Percentiles rank a stretch among this genome's conserved stretches.
phyloP scores from a whole-genome alignment of 2,329 filamentous ascomycete genomes.

The Trichoderma endophyticum region DNA sequence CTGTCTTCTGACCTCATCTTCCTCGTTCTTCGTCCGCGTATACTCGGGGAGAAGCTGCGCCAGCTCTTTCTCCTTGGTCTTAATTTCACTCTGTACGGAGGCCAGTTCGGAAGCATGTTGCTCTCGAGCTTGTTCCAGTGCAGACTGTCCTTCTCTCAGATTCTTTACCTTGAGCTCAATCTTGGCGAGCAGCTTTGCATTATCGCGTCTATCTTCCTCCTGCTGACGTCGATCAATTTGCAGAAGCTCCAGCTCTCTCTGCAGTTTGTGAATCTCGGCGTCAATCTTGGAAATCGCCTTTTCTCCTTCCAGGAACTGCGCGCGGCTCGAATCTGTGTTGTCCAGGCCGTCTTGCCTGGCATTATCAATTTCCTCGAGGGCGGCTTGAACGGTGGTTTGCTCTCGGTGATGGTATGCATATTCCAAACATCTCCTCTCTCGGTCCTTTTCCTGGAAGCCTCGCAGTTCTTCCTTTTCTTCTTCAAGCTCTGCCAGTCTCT shows the following conservation, averaged over 20 bases:
- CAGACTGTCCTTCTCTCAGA: slow-evolving; percentile 76
- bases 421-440: slow-evolving; percentile 85
- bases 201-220: slow-evolving; percentile 84
- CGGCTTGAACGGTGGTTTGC: slow-evolving; percentile 72
- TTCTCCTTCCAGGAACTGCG: slow-evolving; percentile 74
- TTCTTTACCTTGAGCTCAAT: slow-evolving; percentile 81
- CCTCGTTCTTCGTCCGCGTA: slow-evolving; percentile 68
- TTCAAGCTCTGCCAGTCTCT: slow-evolving; percentile 82
- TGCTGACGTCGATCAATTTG: slow-evolving; percentile 81
- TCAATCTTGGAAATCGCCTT: slow-evolving; percentile 75
- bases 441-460: slow-evolving; percentile 91
- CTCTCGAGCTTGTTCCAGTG: slow-evolving; percentile 68
- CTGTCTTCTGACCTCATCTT: slow-evolving; percentile 65
- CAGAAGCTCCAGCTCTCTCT: slow-evolving; percentile 79
- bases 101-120: slow-evolving; percentile 70
- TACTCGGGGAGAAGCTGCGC: slow-evolving; percentile 73
- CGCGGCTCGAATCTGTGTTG: slow-evolving; percentile 75
- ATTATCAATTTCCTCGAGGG: slow-evolving; percentile 79
- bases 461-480: slow-evolving; percentile 96
- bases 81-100: slow-evolving; percentile 70
- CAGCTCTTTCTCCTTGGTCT: slow-evolving; percentile 73
- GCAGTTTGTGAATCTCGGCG: slow-evolving; percentile 72
- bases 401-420: slow-evolving; percentile 93
- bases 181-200: slow-evolving; percentile 76
- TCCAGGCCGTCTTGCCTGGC: slow-evolving; percentile 78